phyloP scores from a whole-genome alignment of 345 rosid genomes.

The Eucalyptus caleyi region DNA sequence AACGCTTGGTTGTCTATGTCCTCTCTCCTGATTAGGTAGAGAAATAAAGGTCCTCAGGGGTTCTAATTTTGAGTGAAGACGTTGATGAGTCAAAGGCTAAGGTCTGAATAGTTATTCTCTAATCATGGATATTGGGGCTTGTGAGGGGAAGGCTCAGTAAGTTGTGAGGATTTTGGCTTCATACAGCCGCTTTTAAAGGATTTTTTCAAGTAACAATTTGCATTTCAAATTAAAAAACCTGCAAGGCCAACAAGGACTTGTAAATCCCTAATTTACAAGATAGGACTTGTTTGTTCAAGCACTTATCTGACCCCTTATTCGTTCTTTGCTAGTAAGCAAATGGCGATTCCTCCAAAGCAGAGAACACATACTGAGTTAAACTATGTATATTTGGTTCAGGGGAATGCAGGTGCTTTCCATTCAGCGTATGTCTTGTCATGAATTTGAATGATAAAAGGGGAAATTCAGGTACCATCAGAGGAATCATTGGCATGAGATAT shows the following conservation, averaged over 20 bases:
- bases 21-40: constrained; percentile 7
- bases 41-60: constrained; percentile 7
- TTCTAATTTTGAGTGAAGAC: constrained; percentile 71
- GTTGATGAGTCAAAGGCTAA: constrained; percentile 58
- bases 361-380: not conserved
- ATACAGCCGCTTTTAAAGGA: constrained; percentile 29
- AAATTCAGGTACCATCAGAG: not conserved
- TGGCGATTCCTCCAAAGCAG: not conserved
- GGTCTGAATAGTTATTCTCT: constrained; percentile 7
- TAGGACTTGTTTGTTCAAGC: not conserved
- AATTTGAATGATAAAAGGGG: not conserved
- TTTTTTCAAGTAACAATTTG: not conserved
- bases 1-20: constrained; percentile 10
- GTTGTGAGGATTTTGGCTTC: constrained; percentile 5
- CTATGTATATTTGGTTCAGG: not conserved
- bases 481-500: not conserved
- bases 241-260: not conserved
- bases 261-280: not conserved
- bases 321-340: not conserved
- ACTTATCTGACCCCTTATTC: not conserved
- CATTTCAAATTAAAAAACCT: not conserved
- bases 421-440: not conserved
- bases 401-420: not conserved
- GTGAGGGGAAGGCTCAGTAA: not conserved
- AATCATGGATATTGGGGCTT: constrained; percentile 17